Base-by-base conservation (phyloP, 106 monocot genomes). In the Dendrobium nobile region DNA sequence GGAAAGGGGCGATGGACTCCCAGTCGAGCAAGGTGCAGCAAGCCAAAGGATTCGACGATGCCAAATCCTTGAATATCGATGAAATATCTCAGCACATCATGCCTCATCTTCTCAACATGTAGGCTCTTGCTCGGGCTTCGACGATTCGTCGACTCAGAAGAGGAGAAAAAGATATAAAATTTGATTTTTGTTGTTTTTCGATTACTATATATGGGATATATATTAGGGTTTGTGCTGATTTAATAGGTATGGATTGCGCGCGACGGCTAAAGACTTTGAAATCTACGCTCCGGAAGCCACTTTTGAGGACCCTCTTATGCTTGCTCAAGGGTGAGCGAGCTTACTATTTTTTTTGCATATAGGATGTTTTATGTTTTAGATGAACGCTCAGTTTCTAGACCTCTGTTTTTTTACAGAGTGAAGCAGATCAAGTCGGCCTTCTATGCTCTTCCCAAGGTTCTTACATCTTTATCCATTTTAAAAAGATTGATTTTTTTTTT, bases 401-500 rank as follows among this genome's bases (percentile, higher is more conserved):
- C 77, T 78, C 48, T 22, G 13, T 1, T 59, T 79, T 79, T 27
- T 5, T 74, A 37, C 58, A 81, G 81, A 59, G 81, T 81, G 44
- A 81, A 81, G 81, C 81, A 81, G 59, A 81, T 81, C 42, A 81
- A 81, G 41, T 81, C 81, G 41, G 73, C 81, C 7, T 81, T 81
- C 72, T 81, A 81, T 59, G 58, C 75, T 9, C 1, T 81, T 75
- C 54, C 58, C 15, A 81, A 81, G 81, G 81, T 72, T 28, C 72
- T 72, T 51, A 3, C 2, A 11, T 51, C 2, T 51, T 13, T 51
- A 10, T 47, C 13, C 51, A 51, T 51, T 13, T 51, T 13, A 13
- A 13, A 10, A 51, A 51, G 51, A 10, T 0, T 2, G 51, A 13
- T 13, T 51, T 10, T 51, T 48, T 11, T 48, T 13, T 51, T 37